Base-by-base conservation (phyloP, 352 stramenopile genomes). In the Pythium grandisporangium region DNA sequence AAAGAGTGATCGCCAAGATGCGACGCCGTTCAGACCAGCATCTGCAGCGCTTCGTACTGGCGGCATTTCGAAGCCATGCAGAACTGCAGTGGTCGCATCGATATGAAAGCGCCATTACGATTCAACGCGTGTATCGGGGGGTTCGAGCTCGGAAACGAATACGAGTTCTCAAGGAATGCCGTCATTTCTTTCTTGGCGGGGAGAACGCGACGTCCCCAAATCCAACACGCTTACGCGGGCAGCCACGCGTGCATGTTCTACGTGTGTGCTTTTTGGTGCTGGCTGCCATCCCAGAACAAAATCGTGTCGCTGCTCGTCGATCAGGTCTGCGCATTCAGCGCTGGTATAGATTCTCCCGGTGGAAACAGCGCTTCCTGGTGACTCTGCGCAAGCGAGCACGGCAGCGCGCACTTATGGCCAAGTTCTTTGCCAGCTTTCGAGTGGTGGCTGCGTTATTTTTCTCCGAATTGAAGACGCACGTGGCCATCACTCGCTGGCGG, bases 211-310 rank as follows among this genome's bases (percentile, higher is more conserved):
- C n/a, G n/a, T n/a, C n/a, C n/a, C n/a, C n/a, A n/a, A n/a, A n/a
- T n/a, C n/a, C n/a, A 4, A 44, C 78, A 32, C 60, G 55, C 1
- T 35, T 73, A n/a, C 70, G 65, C 34, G 49, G 39, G 1, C 59
- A 72, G n/a, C 42, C 70, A 3, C 45, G 39, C 17, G 37, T 48
- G 5, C 72, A 77, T 22, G 60, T 80, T 13, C 22, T 77, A 14
- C 74, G 63, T 8, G 58, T 81, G 16, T 83, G 66, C 42, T 70
- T 84, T 52, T 37, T 84, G 6, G 45, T 73, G 0, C 39, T 87
- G 13, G 67, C 55, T 21, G 47, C 45, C 6, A 45, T 70, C 0
- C 59, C 59, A 22, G 52, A 63, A 20, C 49, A 69, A 34, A 63
- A 61, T 23, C 56, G 62, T 17, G 44, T 37, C 10, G 59, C 62